These are phyloP conservation scores for Chlamydomonas eustigma DNA, from an alignment of 139 green algal species.

Conservation along the genomic window DNA sequence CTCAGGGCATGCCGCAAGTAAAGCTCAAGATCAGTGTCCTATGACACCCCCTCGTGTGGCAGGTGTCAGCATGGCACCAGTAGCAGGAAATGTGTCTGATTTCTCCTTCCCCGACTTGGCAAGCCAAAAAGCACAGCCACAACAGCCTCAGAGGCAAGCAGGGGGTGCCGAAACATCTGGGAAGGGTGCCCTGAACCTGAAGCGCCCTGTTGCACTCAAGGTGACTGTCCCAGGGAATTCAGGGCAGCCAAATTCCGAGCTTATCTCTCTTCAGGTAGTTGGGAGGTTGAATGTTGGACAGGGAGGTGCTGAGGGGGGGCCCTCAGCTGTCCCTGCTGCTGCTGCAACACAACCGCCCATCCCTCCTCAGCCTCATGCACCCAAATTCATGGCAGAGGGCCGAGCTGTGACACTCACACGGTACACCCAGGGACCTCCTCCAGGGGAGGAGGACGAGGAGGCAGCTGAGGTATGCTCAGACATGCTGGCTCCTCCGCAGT, in stretches of 20 bases:
- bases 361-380: no score
- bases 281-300: neutral
- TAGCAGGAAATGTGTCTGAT: neutral
- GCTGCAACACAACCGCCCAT: no score
- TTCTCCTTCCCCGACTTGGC: neutral
- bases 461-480: no score
- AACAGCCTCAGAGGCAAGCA: neutral
- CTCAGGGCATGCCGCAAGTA: neutral
- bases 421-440: neutral
- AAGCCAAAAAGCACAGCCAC: neutral
- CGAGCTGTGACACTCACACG: neutral
- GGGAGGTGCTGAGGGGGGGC: neutral
- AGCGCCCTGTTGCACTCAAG: neutral
- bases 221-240: neutral
- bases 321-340: neutral
- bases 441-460: neutral
- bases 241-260: no score
- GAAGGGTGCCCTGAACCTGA: neutral
- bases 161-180: neutral
- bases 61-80: constrained; percentile 23
- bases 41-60: constrained; percentile 20
- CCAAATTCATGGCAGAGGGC: constrained; percentile 24
- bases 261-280: neutral
- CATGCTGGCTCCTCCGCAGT: no score
- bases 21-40: neutral